A percentile compares a stretch with the other conserved stretches of the same genome.
Conservation (phyloP, 2,329 filamentous ascomycete species). For the Ophiosphaerella herpotricha region DNA sequence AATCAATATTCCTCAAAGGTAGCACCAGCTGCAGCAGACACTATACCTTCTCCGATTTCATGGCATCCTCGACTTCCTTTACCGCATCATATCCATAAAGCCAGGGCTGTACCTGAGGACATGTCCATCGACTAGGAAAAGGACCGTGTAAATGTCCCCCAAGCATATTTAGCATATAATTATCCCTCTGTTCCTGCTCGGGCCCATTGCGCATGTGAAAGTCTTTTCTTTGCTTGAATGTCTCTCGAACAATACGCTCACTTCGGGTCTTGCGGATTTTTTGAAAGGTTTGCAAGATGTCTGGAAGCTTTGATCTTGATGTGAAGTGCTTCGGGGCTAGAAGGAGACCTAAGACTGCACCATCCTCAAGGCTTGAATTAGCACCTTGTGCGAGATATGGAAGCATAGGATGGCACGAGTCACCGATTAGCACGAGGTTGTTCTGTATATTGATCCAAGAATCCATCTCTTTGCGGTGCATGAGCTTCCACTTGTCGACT, state of each 20-base stretch:
- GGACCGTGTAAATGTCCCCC: constrained; percentile 56
- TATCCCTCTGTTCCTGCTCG: constrained; percentile 63
- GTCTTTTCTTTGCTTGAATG: constrained; percentile 56
- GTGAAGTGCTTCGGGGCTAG: constrained; percentile 42
- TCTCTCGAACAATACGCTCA: constrained; percentile 64
- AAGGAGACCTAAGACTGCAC: constrained; percentile 65
- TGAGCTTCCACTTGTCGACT: constrained; percentile 72
- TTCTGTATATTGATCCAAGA: constrained; percentile 51
- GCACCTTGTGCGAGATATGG: constrained; percentile 54
- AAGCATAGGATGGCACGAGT: constrained; percentile 43
- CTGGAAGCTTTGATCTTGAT: constrained; percentile 32
- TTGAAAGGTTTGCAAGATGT: constrained; percentile 52
- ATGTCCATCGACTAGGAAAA: constrained; percentile 65
- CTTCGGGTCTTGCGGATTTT: constrained; percentile 54
- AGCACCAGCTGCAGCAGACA: too few species aligned
- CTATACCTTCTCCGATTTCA: constrained; percentile 1
- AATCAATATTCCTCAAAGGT: too few species aligned
- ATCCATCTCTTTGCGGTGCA: constrained; percentile 52
- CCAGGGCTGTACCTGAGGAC: constrained; percentile 43
- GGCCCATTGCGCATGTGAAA: constrained; percentile 56
- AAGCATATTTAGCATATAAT: constrained; percentile 61
- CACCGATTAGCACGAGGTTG: constrained; percentile 59
- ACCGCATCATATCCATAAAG: constrained; percentile 42
- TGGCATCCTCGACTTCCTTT: constrained; percentile 32
- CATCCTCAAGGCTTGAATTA: constrained; percentile 70